Evolutionary conservation across 2,329 filamentous ascomycete genomes (phyloP).

Genomic region (Nectriaceae sp.): DNA sequence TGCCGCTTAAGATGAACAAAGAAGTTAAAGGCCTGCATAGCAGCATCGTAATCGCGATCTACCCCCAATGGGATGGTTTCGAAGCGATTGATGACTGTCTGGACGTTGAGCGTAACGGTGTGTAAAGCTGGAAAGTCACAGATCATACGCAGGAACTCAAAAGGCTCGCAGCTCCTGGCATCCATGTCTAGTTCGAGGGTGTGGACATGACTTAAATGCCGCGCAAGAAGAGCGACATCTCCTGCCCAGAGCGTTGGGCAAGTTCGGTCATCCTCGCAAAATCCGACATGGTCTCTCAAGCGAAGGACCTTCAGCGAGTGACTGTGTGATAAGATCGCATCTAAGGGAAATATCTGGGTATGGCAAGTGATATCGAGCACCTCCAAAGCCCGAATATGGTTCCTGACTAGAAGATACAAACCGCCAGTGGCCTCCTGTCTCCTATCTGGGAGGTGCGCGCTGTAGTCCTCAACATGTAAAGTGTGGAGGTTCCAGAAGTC

Average conservation of each 20-base stretch:
- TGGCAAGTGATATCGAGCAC: constrained; percentile 45
- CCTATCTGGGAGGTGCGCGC: constrained; percentile 39
- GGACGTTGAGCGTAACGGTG: constrained; percentile 46
- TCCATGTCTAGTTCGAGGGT: constrained; percentile 52
- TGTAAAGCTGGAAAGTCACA: constrained; percentile 42
- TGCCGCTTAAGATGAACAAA: constrained; percentile 34
- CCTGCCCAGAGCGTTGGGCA: constrained; percentile 43
- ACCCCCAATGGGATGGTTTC: constrained; percentile 26
- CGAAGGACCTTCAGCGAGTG: constrained; percentile 39
- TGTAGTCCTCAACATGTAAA: constrained; percentile 48
- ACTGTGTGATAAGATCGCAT: constrained; percentile 41
- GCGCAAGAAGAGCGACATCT: constrained; percentile 38
- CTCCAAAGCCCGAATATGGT: constrained; percentile 39
- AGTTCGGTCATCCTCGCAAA: constrained; percentile 41
- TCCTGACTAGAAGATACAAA: constrained; percentile 41
- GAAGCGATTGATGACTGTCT: constrained; percentile 40
- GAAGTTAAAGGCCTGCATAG: constrained; percentile 34
- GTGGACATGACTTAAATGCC: constrained; percentile 34
- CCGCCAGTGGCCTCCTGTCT: constrained; percentile 41
- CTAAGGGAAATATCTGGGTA: constrained; percentile 40
- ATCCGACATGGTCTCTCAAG: constrained; percentile 49
- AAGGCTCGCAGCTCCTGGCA: constrained; percentile 34
- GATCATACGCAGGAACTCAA: constrained; percentile 40
- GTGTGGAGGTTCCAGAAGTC: constrained; percentile 39
- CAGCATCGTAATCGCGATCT: constrained; percentile 42